A percentile compares a stretch with the other conserved stretches of the same genome.
phyloP scores from a whole-genome alignment of 2,329 filamentous ascomycete species.

The Phaeosphaeriaceae sp. region DNA sequence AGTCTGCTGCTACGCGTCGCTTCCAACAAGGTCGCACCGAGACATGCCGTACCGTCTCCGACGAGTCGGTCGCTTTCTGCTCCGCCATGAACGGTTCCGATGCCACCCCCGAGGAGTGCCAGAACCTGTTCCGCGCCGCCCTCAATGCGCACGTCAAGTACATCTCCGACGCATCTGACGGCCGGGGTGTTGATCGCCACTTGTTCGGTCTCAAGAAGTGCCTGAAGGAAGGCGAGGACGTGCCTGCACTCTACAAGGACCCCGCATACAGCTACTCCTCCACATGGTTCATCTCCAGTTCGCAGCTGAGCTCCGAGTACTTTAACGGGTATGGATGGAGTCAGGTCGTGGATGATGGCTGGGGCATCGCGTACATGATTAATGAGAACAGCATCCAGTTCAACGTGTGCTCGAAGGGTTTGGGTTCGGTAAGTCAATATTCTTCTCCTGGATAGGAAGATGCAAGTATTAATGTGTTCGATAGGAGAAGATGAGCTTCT shows the following conservation, averaged over 20 bases:
- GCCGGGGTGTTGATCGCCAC: constrained; percentile 93
- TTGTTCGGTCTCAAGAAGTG: constrained; percentile 97
- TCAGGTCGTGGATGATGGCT: constrained; percentile 94
- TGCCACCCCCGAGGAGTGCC: constrained; percentile 69
- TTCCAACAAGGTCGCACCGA: constrained; percentile 98
- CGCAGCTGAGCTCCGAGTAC: constrained; percentile 92
- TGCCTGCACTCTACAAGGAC: constrained; percentile 86
- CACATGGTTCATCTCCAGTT: constrained; percentile 89
- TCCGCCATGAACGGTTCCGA: constrained; percentile 78
- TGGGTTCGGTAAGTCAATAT: constrained; percentile 69
- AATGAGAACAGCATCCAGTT: constrained; percentile 99
- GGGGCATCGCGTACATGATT: constrained; percentile 99
- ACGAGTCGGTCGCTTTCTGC: constrained; percentile 92
- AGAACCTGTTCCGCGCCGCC: constrained; percentile 82
- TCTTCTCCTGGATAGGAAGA: background rate
- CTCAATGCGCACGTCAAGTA: constrained; percentile 86
- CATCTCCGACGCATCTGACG: constrained; percentile 87
- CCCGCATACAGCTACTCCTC: constrained; percentile 83
- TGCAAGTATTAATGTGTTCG: constrained; percentile 20
- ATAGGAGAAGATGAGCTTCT: constrained; percentile 88
- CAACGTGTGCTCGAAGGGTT: constrained; percentile 93
- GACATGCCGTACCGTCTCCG: constrained; percentile 90
- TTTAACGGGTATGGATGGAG: constrained; percentile 99
- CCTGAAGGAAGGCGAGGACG: constrained; percentile 77
- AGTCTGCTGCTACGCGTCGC: constrained; percentile 91